Base-by-base conservation (phyloP, 768 basidiomycete species). In the Cyclocybe cylindracea region DNA sequence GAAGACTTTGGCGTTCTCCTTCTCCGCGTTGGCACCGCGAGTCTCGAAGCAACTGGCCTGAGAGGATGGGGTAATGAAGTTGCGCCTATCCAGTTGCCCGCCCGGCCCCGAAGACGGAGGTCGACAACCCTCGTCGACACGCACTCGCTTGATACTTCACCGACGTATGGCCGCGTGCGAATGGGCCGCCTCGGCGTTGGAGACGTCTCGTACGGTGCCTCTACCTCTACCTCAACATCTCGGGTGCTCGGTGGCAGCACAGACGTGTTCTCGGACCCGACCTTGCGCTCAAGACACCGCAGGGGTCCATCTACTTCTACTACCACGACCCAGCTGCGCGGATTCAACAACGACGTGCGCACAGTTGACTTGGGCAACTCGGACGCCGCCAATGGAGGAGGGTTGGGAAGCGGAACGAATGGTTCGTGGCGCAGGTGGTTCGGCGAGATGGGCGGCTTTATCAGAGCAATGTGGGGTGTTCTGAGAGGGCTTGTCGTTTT, bases 41-140 rank as follows among this genome's bases (percentile, higher is more conserved):
- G 85, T 55, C 72, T 91, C 44, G 89, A 91, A 63, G 84, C 86
- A 0, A 89, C 88, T 0, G 84, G 82, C 41, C 73, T 87, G 8
- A 76, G 82, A 18, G 89, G 89, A 2, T 77, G 87, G 63, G 84
- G 85, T 1, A 89, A 91, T 59, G 88, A 91, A 65, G 83, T 90
- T 10, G 82, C 82, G 6, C 71, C 78, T 4, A 74, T 90, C 42
- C 66, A 50, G 48, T 59, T 63, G 37, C 62, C 61, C 24, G 24
- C 24, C 24, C 24, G 2, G 24, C 24, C 24, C 24, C 24, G 24
- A 24, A 24, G 24, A 24, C 24, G 24, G 24, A 24, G 24, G 5
- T 24, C 24, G 24, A 24, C 24, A 5, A 24, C 24, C 24, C 24
- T 24, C 24, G 2, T 24, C 24, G 24, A 24, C 24, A 24, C 24